A percentile compares a stretch with the other conserved stretches of the same genome.
Evolutionary conservation across 345 rosid species (phyloP).

Genomic region (Mangifera indica): DNA sequence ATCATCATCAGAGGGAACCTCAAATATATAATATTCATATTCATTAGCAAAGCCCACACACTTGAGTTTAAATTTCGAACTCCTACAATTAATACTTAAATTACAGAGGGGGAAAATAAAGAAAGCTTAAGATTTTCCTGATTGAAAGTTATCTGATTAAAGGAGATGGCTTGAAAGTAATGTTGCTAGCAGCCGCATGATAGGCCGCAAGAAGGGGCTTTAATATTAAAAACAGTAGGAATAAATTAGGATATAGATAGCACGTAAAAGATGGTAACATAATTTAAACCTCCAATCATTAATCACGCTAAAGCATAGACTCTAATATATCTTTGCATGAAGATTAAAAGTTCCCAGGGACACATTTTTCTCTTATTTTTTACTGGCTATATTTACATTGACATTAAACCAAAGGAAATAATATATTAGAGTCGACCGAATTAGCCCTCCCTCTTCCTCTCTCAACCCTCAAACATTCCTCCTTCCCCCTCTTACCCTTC

Average conservation of each 20-base stretch:
- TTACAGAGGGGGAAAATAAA: background rate
- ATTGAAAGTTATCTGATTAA: background rate
- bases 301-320: background rate
- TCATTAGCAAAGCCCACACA: background rate
- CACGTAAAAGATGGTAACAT: background rate
- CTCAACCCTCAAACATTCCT: too few species aligned
- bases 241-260: conserved; percentile 1
- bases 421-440: too few species aligned
- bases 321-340: background rate
- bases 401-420: too few species aligned
- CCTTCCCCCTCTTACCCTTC: too few species aligned
- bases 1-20: conserved; percentile 9
- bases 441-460: too few species aligned
- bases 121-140: background rate
- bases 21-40: background rate
- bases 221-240: background rate
- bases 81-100: too few species aligned
- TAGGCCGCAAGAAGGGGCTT: conserved; percentile 9
- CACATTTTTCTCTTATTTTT: conserved; percentile 5
- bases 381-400: background rate
- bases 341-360: background rate
- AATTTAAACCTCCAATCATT: conserved; percentile 1
- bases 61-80: conserved; percentile 12
- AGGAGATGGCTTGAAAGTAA: background rate
- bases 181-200: too few species aligned